Base-by-base conservation (phyloP, 306 rosid genomes). In the Pterocarpus macrocarpus region DNA sequence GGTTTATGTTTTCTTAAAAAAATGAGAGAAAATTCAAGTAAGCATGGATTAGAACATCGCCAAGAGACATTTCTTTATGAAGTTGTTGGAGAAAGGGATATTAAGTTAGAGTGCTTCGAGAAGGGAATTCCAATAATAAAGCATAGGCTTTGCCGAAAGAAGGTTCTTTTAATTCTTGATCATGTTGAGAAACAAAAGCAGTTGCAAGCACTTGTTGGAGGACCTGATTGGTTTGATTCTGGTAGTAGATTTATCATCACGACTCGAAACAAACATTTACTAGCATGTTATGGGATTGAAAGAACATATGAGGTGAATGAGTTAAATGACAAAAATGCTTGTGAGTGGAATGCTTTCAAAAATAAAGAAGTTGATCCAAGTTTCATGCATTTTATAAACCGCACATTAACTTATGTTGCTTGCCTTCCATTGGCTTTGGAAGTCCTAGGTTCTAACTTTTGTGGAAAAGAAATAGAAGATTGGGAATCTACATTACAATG, bases 231-330 rank as follows among this genome's bases (percentile, higher is more conserved):
- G 87, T 80, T 84, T 69, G 75, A 78, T 16, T 2, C 12, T 61
- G 85, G 85, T 0, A 85, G 82, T 22, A 75, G 79, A 52, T 13
- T 85, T 15, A 80, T 85, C 17, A 55, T 85, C 2, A 80, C 87
- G 2, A 85, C 85, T 4, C 71, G 82, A 45, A 49, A 85, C 32
- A 63, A 45, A 28, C 34, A 80, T 5, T 44, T 80, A 58, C 66
- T 80, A 43, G 38, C 17, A 17, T 1, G 1, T 43, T 71, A 75
- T 53, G 65, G 39, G 41, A 43, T 80, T 30, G 39, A 61, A 14
- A 53, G 3, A 17, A 41, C 4, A 4, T 75, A 62, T 68, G 64
- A 80, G 61, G 41, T 33, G 9, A 4, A 69, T 4, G 45, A 2
- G 3, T 52, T 84, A 4, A 59, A 22, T 49, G 1, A 3, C 0